Conservation (phyloP, 768 basidiomycete species). For the Crassisporium funariophilum region DNA sequence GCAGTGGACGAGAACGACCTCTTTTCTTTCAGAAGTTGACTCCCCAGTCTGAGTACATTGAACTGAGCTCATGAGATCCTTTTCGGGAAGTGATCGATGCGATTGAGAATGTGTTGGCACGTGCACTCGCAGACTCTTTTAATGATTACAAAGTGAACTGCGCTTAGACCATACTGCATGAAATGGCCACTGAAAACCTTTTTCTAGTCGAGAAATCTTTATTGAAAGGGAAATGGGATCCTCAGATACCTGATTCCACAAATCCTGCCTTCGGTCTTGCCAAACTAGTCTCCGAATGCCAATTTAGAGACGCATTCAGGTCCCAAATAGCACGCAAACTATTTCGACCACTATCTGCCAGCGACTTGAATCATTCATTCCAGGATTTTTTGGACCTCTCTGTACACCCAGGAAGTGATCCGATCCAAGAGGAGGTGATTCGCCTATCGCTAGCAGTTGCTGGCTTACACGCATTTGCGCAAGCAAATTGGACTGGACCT, state of each 20-base stretch:
- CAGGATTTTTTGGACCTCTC: conserved; percentile 39
- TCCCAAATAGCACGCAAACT: conserved; percentile 44
- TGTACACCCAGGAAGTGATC: conserved; percentile 24
- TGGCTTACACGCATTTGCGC: conserved; percentile 87
- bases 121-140: conserved; percentile 2
- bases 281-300: conserved; percentile 59
- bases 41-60: not conserved
- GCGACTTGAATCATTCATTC: conserved; percentile 32
- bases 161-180: not conserved
- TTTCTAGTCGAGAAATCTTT: conserved; percentile 54
- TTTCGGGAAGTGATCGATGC: conserved; percentile 20
- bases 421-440: conserved; percentile 51
- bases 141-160: not conserved
- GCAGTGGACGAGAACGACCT: no score
- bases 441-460: conserved; percentile 72
- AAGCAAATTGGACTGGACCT: conserved; percentile 97
- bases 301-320: conserved; percentile 55
- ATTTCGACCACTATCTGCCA: conserved; percentile 32
- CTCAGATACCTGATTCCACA: conserved; percentile 19
- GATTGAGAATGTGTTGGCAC: conserved; percentile 13
- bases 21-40: no score
- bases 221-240: conserved; percentile 50
- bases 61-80: conserved; percentile 5
- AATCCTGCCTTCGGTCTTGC: conserved; percentile 40
- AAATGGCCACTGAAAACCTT: conserved; percentile 17